phyloP scores from a whole-genome alignment of 345 rosid genomes.

The Kandelia obovata region DNA sequence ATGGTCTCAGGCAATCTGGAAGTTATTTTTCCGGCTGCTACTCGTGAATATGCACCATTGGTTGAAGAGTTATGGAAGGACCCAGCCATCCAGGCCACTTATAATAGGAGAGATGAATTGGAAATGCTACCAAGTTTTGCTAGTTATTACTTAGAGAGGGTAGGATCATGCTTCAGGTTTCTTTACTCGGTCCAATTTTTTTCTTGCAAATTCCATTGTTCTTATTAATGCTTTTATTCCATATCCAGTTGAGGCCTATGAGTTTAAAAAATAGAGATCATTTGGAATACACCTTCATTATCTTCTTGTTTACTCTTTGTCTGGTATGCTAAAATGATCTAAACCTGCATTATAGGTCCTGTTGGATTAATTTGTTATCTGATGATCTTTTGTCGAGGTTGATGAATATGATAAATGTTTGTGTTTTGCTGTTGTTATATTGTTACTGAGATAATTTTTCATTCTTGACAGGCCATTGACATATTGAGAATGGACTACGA shows the following conservation, averaged over 20 bases:
- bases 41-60: slow-evolving; percentile 61
- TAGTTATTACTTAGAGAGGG: slow-evolving; percentile 54
- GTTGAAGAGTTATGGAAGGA: slow-evolving; percentile 61
- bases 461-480: slow-evolving; percentile 41
- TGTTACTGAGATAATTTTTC: too few relatives aligned
- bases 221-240: too few relatives aligned
- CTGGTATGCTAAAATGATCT: too few relatives aligned
- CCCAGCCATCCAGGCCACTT: slow-evolving; percentile 61
- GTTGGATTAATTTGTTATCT: too few relatives aligned
- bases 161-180: slow-evolving; percentile 11
- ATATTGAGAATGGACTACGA: slow-evolving; percentile 61
- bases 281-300: too few relatives aligned
- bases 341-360: too few relatives aligned
- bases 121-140: slow-evolving; percentile 48
- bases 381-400: too few relatives aligned
- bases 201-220: background rate
- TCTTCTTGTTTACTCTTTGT: too few relatives aligned
- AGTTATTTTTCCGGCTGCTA: slow-evolving; percentile 68
- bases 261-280: too few relatives aligned
- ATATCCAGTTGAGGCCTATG: background rate
- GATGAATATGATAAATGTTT: background rate
- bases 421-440: background rate
- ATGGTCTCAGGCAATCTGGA: slow-evolving; percentile 60
- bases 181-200: background rate
- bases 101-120: slow-evolving; percentile 52